Base-by-base conservation (phyloP, 1,284 basidiomycete genomes). In the Exobasidium cylindrosporum region DNA sequence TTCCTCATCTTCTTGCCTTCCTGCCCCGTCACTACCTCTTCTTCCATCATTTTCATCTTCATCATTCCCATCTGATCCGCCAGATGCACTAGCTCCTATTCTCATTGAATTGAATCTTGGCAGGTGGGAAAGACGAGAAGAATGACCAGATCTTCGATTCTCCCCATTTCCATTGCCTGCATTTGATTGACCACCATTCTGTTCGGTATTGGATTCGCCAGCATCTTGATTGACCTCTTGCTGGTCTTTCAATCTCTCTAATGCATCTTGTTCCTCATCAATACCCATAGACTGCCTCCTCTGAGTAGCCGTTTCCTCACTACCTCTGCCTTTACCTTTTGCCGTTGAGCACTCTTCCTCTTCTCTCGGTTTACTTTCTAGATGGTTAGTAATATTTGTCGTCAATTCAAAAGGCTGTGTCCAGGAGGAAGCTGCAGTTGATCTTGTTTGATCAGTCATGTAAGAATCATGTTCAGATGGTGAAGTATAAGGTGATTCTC, bases 61-160 rank as follows among this genome's bases (percentile, higher is more conserved):
- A 6, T 28, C 46, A 13, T 50, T 47, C 4, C 55, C 60, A 24
- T 10, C 26, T 40, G 32, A 21, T 52, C 7, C 49, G 31, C 23
- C 47, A 44, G 47, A 50, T 24, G 21, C 17, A 21, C 26, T 28
- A 13, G 47, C 3, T 24, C 47, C 53, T 23, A 31, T 44, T 46
- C 58, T 49, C 7, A 60, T 71, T 44, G 73, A 74, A 55, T 73
- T 66, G 47, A 74, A 67, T 24, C 73, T 64, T 3, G 73, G 73
- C 47, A 74, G 35, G 11, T 74, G 73, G 35, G 71, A 74, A 26
- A 74, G 46, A 17, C 40, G 65, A 24, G 55, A 28, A 21, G 43
- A 21, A n/a, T 59, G 31, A 64, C 62, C 46, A 73, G 70, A 59
- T 74, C 72, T 46, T 73, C 58, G 26, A 72, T 66, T 56, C 72